Evolutionary conservation across 257 asterid genomes (phyloP).

Genomic region (Nicotiana tomentosiformis): DNA sequence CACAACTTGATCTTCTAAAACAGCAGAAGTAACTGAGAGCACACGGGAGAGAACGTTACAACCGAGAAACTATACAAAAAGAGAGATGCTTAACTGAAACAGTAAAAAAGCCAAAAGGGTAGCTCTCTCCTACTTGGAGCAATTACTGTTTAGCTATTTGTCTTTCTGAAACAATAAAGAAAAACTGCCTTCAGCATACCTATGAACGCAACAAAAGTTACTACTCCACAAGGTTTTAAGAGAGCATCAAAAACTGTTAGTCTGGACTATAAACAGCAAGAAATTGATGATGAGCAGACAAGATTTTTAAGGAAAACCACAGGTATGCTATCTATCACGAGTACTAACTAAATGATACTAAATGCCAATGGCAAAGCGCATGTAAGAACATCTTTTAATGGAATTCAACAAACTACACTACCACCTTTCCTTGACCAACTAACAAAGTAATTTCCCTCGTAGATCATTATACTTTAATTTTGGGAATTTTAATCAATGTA

Average conservation of each 20-base stretch:
- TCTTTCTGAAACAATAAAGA: neutral
- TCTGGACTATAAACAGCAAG: neutral
- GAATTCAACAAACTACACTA: neutral
- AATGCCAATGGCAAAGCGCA: neutral
- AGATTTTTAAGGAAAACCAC: neutral
- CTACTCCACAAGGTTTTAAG: neutral
- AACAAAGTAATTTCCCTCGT: neutral
- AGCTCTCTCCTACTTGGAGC: neutral
- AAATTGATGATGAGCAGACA: neutral
- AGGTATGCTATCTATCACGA: neutral
- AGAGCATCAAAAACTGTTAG: neutral
- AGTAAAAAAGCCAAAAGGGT: neutral
- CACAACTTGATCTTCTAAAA: too few relatives aligned
- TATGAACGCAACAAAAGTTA: neutral
- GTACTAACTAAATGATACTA: neutral
- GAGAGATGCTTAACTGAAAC: neutral
- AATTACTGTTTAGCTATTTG: neutral
- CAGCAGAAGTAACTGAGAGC: neutral
- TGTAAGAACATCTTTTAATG: neutral
- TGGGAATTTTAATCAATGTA: neutral
- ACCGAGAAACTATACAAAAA: neutral
- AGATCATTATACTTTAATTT: neutral
- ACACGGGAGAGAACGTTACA: neutral
- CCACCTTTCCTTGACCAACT: neutral
- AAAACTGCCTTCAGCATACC: neutral